Evolutionary conservation across 1,139 yeast species (phyloP).

Genomic region (Trichomonascaceae sp.): DNA sequence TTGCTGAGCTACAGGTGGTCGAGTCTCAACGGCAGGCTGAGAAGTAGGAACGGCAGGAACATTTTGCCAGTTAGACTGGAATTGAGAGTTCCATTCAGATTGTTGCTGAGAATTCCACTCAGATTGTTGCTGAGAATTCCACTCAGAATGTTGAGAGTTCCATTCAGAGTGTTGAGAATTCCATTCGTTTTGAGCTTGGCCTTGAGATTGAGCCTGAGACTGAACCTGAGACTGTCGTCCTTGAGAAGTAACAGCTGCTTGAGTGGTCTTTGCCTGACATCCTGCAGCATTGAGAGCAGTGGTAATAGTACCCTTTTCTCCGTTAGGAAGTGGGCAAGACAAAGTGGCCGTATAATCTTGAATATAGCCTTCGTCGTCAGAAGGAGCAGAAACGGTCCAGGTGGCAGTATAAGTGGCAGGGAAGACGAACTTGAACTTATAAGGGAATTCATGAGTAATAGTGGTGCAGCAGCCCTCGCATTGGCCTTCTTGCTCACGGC

Average conservation of each 20-base stretch:
- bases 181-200: background rate
- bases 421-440: slow-evolving; percentile 19
- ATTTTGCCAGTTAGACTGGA: background rate
- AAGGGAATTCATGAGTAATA: slow-evolving; percentile 20
- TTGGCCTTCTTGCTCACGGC: slow-evolving; percentile 3
- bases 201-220: slow-evolving; percentile 5
- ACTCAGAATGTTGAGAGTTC: too few relatives aligned
- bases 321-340: slow-evolving; percentile 23
- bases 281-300: slow-evolving; percentile 18
- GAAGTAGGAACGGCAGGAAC: slow-evolving; percentile 1
- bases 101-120: background rate
- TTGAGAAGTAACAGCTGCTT: background rate
- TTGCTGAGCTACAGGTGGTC: background rate
- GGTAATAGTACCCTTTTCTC: slow-evolving; percentile 14
- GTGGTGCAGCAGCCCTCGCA: slow-evolving; percentile 24
- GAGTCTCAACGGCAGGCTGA: background rate
- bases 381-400: slow-evolving; percentile 28
- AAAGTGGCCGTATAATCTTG: slow-evolving; percentile 26
- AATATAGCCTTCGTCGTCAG: slow-evolving; percentile 18
- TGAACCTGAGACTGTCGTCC: background rate
- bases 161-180: too few relatives aligned
- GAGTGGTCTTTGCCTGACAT: slow-evolving; percentile 12
- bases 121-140: background rate
- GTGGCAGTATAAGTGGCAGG: slow-evolving; percentile 17
- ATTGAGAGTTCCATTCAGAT: slow-evolving; percentile 2